Conservation (phyloP, 805 yeast species). For the Candida rishiriensis region DNA sequence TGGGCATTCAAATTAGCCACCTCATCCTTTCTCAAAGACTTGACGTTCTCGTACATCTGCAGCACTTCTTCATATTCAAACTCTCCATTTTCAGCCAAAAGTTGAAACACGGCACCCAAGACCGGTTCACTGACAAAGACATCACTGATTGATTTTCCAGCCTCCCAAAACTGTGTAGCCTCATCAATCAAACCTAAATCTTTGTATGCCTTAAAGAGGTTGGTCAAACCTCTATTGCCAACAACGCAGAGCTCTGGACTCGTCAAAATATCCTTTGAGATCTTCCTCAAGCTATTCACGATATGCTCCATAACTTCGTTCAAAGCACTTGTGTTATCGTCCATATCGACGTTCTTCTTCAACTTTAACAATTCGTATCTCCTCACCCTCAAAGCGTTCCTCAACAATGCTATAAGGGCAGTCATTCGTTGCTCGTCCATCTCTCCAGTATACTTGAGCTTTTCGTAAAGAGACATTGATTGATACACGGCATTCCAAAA, state of each 20-base stretch:
- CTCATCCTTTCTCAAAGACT: conserved; percentile 21
- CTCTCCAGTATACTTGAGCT: conserved; percentile 43
- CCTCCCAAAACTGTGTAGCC: conserved; percentile 64
- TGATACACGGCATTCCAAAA: conserved; percentile 49
- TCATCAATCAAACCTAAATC: conserved; percentile 58
- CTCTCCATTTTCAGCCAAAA: conserved; percentile 55
- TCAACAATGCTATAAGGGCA: conserved; percentile 43
- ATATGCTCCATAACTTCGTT: conserved; percentile 43
- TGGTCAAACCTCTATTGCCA: conserved; percentile 51
- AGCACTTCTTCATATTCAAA: conserved; percentile 56
- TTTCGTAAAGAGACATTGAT: conserved; percentile 47
- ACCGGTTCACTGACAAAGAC: conserved; percentile 58
- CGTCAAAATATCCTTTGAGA: conserved; percentile 41
- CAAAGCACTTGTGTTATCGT: conserved; percentile 47
- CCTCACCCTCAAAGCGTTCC: conserved; percentile 53
- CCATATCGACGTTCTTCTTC: conserved; percentile 49
- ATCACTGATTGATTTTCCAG: conserved; percentile 43
- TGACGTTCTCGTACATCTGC: conserved; percentile 41
- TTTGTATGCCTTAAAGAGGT: conserved; percentile 50
- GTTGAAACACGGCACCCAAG: conserved; percentile 65
- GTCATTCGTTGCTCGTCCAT: conserved; percentile 41
- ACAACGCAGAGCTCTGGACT: conserved; percentile 29
- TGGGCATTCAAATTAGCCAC: background rate
- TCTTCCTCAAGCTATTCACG: conserved; percentile 38
- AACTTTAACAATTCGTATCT: conserved; percentile 48